Evolutionary conservation across 1,284 basidiomycete genomes (phyloP), one percentile per base, ranked within the genome.

Genomic region (Agroathelia rolfsii): DNA sequence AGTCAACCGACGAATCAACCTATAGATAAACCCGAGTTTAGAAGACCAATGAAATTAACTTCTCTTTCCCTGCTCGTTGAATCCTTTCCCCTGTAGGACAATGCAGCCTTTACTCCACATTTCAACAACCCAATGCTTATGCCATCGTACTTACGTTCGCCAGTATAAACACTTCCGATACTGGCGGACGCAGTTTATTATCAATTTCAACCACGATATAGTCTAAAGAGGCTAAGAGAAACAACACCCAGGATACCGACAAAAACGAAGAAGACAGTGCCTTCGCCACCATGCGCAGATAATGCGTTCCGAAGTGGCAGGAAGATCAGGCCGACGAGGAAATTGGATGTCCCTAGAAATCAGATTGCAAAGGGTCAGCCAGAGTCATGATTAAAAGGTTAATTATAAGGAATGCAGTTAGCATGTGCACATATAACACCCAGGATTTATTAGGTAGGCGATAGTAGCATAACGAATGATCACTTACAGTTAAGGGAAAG

Each of bases 231-330:
- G 41, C 41, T 43, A 41, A 44, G 42, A 46, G 47, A 53, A 41
- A 32, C 30, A 41, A 36, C 34, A 40, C 28, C 32, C 37, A 22
- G 9, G 21, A 24, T 40, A 34, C 34, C 20, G 22, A 9, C 14
- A 40, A 34, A 40, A 27, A 38, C 32, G 34, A 20, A 39, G 50
- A 48, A 26, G 40, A 36, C 26, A 35, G 44, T 41, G 46, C 11
- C 28, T 17, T 19, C 28, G 13, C n/a, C n/a, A n/a, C n/a, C n/a
- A n/a, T n/a, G n/a, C n/a, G n/a, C n/a, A n/a, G n/a, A n/a, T n/a
- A n/a, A n/a, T n/a, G n/a, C n/a, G 51, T 87, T 78, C 32, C 87
- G 76, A 25, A 94, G 55, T 1, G 87, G 86, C 10, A 94, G 63
- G 59, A 95, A 95, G 18, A 75, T 55, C 3, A 90, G 61, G 3